Base-by-base conservation (phyloP, 2,329 filamentous ascomycete genomes). In the Xylaria sp. region DNA sequence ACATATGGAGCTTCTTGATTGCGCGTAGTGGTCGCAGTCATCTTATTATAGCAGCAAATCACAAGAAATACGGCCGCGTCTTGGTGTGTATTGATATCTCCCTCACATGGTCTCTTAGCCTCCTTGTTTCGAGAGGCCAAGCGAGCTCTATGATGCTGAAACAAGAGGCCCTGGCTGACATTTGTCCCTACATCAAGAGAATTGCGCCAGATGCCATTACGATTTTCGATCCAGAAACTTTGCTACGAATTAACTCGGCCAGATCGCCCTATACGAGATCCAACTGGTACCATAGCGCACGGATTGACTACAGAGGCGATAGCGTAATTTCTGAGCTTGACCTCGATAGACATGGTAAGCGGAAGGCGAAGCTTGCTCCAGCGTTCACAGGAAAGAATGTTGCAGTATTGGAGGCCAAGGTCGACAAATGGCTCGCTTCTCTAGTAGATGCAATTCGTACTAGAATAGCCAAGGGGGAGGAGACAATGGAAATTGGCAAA, bases 341-440 rank as follows among this genome's bases (percentile, higher is more conserved):
- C 57, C 71, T 70, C 3, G 48, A 44, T 18, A 61, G 40, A 0
- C 77, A 79, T 51, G 71, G 73, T 60, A 71, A 70, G 60, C 72
- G 75, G 16, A 79, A 78, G 63, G 71, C 76, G 2, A 72, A 71
- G 32, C 48, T 78, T 16, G 50, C 48, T 5, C 18, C 60, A 1
- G 75, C 71, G 9, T 78, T 75, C 55, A 61, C 72, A 1, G 75
- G 76, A 12, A 74, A 73, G 60, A 74, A 76, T 32, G 27, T 63
- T 5, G 65, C 71, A 40, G 65, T 75, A 13, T 60, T 78, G 1
- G 77, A 78, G 66, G 5, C 58, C 18, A 73, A 68, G 37, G 60
- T 75, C 10, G 71, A 77, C 60, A 37, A 67, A 25, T 72, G 72
- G 58, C 10, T 75, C 2, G 65, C 63, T 13, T 55, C 69, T 13